phyloP scores from a whole-genome alignment of 2,329 filamentous ascomycete genomes.

The Alternaria tenuissima region DNA sequence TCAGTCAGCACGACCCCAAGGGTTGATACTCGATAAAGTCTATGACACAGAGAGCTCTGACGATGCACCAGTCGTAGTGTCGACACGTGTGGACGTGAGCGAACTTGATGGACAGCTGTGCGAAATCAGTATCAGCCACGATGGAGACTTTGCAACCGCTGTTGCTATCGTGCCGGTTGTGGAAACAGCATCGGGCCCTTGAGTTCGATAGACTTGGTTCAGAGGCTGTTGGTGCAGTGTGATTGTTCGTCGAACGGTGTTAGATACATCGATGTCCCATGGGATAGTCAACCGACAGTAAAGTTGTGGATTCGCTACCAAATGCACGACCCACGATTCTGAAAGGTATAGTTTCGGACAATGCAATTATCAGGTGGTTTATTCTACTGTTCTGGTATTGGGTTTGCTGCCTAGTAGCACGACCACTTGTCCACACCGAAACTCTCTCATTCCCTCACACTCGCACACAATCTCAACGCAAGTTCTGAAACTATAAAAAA shows the following conservation, averaged over 20 bases:
- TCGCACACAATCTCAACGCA: not conserved
- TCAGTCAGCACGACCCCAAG: slow-evolving; percentile 33
- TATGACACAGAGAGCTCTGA: not conserved
- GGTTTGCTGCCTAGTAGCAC: not conserved
- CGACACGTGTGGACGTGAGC: slow-evolving; percentile 10
- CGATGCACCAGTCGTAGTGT: slow-evolving; percentile 8
- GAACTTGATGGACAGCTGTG: slow-evolving; percentile 61
- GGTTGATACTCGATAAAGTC: slow-evolving; percentile 35
- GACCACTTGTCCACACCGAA: not conserved
- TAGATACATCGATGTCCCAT: not conserved
- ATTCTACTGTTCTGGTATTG: not conserved
- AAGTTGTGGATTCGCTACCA: not conserved
- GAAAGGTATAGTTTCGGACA: not conserved
- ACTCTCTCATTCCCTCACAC: not conserved
- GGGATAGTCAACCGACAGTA: not conserved
- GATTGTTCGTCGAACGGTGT: not conserved
- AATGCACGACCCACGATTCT: not conserved
- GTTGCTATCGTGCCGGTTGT: slow-evolving; percentile 64
- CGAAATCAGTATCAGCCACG: slow-evolving; percentile 84
- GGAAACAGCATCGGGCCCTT: not conserved
- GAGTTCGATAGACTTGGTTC: not conserved
- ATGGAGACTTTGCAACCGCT: slow-evolving; percentile 81
- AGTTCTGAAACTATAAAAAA: not conserved
- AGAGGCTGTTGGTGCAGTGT: not conserved
- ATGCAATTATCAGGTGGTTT: not conserved